Conservation (phyloP, 2,329 filamentous ascomycete genomes). For the Clarireedia monteithiana region DNA sequence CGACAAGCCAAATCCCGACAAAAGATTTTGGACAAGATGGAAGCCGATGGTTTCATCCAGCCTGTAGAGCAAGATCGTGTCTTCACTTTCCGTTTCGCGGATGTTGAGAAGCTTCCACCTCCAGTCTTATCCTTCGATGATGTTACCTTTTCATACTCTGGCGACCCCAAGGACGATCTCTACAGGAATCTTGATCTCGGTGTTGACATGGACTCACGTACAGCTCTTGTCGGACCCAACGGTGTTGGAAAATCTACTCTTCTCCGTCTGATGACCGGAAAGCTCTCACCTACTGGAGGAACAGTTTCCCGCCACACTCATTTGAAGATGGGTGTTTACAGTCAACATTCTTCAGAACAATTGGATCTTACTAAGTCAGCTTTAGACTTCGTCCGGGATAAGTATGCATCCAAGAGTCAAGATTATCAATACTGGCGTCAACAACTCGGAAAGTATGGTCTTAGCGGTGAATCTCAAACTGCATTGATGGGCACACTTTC, state of each 20-base stretch:
- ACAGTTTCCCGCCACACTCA: conserved; percentile 88
- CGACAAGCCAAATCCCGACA: conserved; percentile 97
- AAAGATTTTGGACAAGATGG: conserved; percentile 99
- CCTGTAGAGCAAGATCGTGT: conserved; percentile 76
- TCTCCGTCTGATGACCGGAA: conserved; percentile 92
- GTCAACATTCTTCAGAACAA: conserved; percentile 96
- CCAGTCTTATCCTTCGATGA: conserved; percentile 94
- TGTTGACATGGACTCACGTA: conserved; percentile 99
- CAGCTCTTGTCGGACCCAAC: conserved; percentile 93
- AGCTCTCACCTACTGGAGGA: conserved; percentile 77
- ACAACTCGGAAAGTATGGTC: conserved; percentile 89
- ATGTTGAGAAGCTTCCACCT: conserved; percentile 98
- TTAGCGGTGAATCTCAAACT: conserved; percentile 89
- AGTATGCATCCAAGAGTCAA: conserved; percentile 80
- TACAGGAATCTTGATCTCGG: conserved; percentile 96
- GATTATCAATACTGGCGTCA: conserved; percentile 99
- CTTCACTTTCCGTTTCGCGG: conserved; percentile 97
- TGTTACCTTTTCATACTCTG: conserved; percentile 97
- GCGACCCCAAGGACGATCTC: conserved; percentile 78
- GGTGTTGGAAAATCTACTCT: conserved; percentile 99
- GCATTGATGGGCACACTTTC: conserved; percentile 96
- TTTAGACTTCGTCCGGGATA: conserved; percentile 95
- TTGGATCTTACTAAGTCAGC: conserved; percentile 97
- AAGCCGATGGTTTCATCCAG: conserved; percentile 97
- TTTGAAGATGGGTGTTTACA: conserved; percentile 97